phyloP scores from a whole-genome alignment of 176 grass and related monocot genomes.

The Tillandsia fasciculata region DNA sequence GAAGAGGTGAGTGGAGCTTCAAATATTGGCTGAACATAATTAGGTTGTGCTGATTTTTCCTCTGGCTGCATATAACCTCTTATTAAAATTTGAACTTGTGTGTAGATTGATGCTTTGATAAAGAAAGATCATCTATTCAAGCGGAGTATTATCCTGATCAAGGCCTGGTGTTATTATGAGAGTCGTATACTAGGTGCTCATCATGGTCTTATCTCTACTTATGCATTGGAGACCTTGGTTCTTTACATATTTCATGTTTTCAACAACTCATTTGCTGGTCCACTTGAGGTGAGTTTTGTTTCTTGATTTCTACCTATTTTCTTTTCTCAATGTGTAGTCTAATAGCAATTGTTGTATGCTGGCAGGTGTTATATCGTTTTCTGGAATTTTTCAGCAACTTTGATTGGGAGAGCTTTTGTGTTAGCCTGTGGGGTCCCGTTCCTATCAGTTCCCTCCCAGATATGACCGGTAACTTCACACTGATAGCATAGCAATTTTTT shows the following conservation, averaged over 20 bases:
- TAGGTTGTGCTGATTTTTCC: not conserved
- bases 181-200: conserved; percentile 97
- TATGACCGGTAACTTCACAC: conserved; percentile 41
- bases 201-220: conserved; percentile 99
- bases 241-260: conserved; percentile 97
- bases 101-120: conserved; percentile 66
- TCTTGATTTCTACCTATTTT: conserved; percentile 17
- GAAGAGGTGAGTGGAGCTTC: conserved; percentile 48
- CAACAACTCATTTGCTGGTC: conserved; percentile 77
- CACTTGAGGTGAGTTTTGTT: conserved; percentile 70
- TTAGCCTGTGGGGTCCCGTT: conserved; percentile 85
- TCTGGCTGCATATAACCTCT: conserved; percentile 26
- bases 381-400: conserved; percentile 97
- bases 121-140: conserved; percentile 80
- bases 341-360: conserved; percentile 23
- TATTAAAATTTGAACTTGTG: conserved; percentile 30
- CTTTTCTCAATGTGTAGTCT: conserved; percentile 3
- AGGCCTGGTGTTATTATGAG: conserved; percentile 98
- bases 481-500: not conserved
- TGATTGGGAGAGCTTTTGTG: conserved; percentile 86
- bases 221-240: conserved; percentile 92
- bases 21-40: not conserved
- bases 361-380: conserved; percentile 85
- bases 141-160: conserved; percentile 94
- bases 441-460: conserved; percentile 86